Evolutionary conservation across 164 flowering plant species (phyloP).

Genomic region (Sextonia rubra): DNA sequence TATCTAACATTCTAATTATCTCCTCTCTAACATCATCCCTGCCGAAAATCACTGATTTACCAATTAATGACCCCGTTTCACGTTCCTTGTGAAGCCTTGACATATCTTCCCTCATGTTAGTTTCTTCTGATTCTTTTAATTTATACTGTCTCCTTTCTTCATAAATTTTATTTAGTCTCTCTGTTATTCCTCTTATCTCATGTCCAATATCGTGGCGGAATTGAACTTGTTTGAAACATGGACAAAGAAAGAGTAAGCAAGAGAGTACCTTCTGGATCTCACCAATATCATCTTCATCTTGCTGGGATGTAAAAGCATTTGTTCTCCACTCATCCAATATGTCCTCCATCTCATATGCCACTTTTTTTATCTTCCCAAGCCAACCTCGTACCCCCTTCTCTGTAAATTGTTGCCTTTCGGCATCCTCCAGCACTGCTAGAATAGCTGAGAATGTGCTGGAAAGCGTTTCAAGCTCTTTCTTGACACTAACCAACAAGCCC

Average conservation of each 20-base stretch:
- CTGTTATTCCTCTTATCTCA: slow-evolving; percentile 2
- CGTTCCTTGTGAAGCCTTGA: neutral
- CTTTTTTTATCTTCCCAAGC: neutral
- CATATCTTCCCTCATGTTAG: neutral
- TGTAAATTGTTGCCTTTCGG: neutral
- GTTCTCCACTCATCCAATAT: slow-evolving; percentile 1
- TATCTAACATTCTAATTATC: slow-evolving; percentile 1
- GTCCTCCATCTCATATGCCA: neutral
- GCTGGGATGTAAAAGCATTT: neutral
- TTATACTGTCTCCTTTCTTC: neutral
- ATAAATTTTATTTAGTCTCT: slow-evolving; percentile 4
- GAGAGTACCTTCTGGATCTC: neutral
- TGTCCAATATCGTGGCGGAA: slow-evolving; percentile 2
- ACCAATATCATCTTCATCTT: neutral
- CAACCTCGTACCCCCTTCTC: neutral
- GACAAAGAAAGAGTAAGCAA: neutral
- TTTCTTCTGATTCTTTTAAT: neutral
- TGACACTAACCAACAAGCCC: neutral
- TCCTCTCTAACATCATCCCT: neutral
- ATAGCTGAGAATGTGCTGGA: neutral
- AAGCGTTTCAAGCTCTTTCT: neutral
- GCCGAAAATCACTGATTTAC: slow-evolving; percentile 2
- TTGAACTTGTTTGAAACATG: neutral
- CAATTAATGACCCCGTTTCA: neutral
- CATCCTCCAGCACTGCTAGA: neutral